Evolutionary conservation across 768 basidiomycete genomes (phyloP).

Genomic region (Mycena galericulata): DNA sequence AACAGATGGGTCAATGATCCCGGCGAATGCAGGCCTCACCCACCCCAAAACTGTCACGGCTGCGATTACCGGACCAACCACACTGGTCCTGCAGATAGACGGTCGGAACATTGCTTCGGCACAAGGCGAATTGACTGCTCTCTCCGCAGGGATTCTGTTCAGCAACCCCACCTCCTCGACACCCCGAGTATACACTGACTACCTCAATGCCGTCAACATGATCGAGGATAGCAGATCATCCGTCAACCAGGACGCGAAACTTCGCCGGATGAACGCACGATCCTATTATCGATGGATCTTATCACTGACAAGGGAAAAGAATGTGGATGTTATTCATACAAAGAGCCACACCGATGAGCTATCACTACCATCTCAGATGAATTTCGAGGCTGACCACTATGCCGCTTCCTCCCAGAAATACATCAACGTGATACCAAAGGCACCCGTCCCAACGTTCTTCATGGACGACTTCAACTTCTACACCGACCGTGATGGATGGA

Average conservation of each 20-base stretch:
- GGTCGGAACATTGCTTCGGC: background rate
- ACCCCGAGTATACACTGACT: background rate
- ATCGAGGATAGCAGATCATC: background rate
- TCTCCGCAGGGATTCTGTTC: background rate
- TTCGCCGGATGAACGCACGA: slow-evolving; percentile 10
- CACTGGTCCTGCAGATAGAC: background rate
- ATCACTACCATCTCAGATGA: background rate
- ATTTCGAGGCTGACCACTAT: slow-evolving; percentile 19
- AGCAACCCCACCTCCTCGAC: background rate
- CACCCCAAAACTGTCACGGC: slow-evolving; percentile 10
- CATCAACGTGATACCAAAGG: background rate
- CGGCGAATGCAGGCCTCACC: slow-evolving; percentile 16
- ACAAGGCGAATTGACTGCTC: background rate
- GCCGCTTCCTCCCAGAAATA: background rate
- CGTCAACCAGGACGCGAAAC: background rate
- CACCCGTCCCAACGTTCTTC: slow-evolving; percentile 20
- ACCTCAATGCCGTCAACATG: background rate
- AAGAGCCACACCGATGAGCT: background rate
- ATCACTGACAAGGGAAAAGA: background rate
- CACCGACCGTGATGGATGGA: slow-evolving; percentile 2
- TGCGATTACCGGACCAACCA: background rate
- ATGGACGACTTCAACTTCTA: slow-evolving; percentile 26
- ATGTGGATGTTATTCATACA: background rate
- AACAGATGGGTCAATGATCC: slow-evolving; percentile 17
- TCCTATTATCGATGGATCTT: slow-evolving; percentile 22